phyloP scores from a whole-genome alignment of 2,329 filamentous ascomycete species.

The Beauveria pseudobassiana region DNA sequence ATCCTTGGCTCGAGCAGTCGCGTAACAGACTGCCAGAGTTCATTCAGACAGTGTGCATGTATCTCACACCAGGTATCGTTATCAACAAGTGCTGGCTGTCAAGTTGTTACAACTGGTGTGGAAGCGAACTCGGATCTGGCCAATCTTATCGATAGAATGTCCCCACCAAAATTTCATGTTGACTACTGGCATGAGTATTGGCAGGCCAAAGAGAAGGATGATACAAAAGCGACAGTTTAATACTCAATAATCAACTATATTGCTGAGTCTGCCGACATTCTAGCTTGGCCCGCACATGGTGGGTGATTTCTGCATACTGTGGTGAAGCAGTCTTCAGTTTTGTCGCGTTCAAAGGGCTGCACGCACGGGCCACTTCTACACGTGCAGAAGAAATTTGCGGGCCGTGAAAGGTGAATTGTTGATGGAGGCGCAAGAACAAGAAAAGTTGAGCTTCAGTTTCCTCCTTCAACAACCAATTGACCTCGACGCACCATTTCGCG shows the following conservation, averaged over 20 bases:
- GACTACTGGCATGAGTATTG: background rate
- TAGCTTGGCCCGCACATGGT: no score
- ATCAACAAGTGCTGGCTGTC: background rate
- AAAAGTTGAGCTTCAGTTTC: background rate
- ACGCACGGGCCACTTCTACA: conserved; percentile 10
- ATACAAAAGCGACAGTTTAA: background rate
- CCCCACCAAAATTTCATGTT: conserved; percentile 1
- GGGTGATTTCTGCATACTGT: background rate
- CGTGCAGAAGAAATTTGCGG: conserved; percentile 7
- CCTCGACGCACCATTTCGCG: background rate
- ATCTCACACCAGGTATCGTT: background rate
- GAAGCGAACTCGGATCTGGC: background rate
- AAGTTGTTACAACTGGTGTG: background rate
- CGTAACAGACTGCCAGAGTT: background rate
- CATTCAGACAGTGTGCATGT: background rate
- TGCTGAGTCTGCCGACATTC: no score
- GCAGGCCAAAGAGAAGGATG: background rate
- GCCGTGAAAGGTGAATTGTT: background rate
- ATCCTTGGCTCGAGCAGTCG: conserved; percentile 9
- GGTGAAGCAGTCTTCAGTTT: background rate
- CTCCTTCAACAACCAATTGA: conserved; percentile 4
- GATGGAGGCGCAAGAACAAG: background rate
- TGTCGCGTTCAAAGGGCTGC: background rate
- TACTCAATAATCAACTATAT: background rate
- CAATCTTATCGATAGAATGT: conserved; percentile 3